Conservation (phyloP, 768 basidiomycete species). For the Kwoniella mangroviensis region DNA sequence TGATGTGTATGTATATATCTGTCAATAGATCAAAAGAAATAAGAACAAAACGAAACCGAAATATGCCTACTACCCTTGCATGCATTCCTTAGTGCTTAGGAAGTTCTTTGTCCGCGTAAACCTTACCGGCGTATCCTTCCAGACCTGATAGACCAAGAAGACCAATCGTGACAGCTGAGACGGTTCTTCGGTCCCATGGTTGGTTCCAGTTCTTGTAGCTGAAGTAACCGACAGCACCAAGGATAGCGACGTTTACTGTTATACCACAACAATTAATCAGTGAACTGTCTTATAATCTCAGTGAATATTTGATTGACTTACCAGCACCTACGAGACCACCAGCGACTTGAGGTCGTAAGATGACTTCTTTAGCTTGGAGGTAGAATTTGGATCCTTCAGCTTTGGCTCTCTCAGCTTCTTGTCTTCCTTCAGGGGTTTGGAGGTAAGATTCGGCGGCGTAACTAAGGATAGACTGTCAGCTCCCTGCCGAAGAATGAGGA, state of each 20-base stretch:
- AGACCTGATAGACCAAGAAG: conserved; percentile 68
- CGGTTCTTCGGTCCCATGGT: conserved; percentile 70
- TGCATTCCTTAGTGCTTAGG: conserved; percentile 36
- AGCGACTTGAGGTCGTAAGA: conserved; percentile 70
- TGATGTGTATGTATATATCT: conserved; percentile 7
- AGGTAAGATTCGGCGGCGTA: conserved; percentile 69
- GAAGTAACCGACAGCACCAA: conserved; percentile 66
- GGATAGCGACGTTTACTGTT: conserved; percentile 69
- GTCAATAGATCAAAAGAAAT: background rate
- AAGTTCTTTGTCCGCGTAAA: conserved; percentile 59
- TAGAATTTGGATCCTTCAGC: conserved; percentile 64
- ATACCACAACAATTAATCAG: background rate
- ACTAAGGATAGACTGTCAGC: conserved; percentile 53
- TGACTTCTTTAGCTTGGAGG: conserved; percentile 63
- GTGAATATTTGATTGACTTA: conserved; percentile 53
- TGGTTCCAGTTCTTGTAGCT: conserved; percentile 70
- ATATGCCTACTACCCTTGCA: conserved; percentile 2
- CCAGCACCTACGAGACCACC: conserved; percentile 69
- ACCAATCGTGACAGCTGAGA: conserved; percentile 67
- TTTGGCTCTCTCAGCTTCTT: conserved; percentile 65
- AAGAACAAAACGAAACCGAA: conserved; percentile 9
- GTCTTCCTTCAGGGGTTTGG: conserved; percentile 66
- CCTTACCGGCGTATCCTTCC: conserved; percentile 65
- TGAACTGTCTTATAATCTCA: background rate
- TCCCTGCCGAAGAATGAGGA: background rate